phyloP scores from a whole-genome alignment of 257 asterid genomes.

The Primulina tabacum region DNA sequence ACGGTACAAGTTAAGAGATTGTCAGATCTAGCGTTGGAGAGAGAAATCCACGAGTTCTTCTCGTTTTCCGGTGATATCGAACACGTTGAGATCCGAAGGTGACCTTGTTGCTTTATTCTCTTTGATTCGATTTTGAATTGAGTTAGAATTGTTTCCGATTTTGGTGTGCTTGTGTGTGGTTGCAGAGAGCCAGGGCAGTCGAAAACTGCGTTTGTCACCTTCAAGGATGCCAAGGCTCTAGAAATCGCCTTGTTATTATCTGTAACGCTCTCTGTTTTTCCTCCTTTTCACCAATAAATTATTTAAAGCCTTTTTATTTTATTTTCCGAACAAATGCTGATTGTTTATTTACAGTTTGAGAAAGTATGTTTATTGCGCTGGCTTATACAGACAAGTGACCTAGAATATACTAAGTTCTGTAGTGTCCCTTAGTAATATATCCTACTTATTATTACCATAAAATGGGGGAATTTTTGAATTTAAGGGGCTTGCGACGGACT shows the following conservation, averaged over 20 bases:
- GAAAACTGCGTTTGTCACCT: conserved; percentile 78
- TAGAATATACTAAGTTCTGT: neutral
- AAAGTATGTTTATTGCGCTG: neutral
- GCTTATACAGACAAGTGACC: neutral
- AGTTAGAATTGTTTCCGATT: conserved; percentile 1
- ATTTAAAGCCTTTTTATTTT: neutral
- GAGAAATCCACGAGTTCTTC: conserved; percentile 94
- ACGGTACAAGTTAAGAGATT: conserved; percentile 65
- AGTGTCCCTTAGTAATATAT: neutral
- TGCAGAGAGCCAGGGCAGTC: conserved; percentile 62
- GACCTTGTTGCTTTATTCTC: conserved; percentile 13
- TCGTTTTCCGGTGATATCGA: conserved; percentile 95
- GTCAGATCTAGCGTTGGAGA: conserved; percentile 86
- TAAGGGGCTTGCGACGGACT: neutral
- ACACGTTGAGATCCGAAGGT: conserved; percentile 72
- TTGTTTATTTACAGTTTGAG: neutral
- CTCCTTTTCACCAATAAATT: neutral
- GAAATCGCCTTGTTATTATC: conserved; percentile 90
- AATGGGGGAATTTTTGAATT: neutral
- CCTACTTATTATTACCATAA: neutral
- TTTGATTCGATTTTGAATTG: neutral
- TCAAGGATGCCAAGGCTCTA: conserved; percentile 83
- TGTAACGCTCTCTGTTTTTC: conserved; percentile 37
- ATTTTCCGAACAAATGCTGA: neutral
- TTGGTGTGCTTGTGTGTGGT: conserved; percentile 24